phyloP scores from a whole-genome alignment of 345 rosid species.

The Camelina neglecta region DNA sequence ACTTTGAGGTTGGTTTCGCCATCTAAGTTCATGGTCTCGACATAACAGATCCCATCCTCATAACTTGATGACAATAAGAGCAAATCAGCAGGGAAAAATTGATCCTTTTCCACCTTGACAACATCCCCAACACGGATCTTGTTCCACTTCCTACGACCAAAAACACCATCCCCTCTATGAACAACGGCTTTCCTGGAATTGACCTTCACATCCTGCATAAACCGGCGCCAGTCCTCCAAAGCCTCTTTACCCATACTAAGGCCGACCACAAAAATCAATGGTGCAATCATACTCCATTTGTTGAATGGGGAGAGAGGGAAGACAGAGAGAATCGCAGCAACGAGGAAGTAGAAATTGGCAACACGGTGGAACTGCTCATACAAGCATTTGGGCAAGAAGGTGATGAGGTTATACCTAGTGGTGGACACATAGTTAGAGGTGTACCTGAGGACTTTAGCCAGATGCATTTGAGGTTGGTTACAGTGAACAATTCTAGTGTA shows the following conservation, averaged over 20 bases:
- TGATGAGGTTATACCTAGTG: slow-evolving; percentile 60
- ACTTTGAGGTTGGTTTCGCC: slow-evolving; percentile 78
- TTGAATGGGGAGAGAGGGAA: slow-evolving; percentile 55
- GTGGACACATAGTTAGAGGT: slow-evolving; percentile 63
- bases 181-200: slow-evolving; percentile 52
- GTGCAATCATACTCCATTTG: slow-evolving; percentile 54
- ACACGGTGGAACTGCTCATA: slow-evolving; percentile 84
- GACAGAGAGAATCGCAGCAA: slow-evolving; percentile 60
- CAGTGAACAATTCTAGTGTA: slow-evolving; percentile 47
- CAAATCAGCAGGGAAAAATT: slow-evolving; percentile 71
- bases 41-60: slow-evolving; percentile 82
- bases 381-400: slow-evolving; percentile 72
- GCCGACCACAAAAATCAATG: slow-evolving; percentile 66
- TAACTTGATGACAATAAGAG: slow-evolving; percentile 73
- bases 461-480: slow-evolving; percentile 57
- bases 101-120: slow-evolving; percentile 64
- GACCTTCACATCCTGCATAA: slow-evolving; percentile 53
- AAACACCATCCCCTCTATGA: slow-evolving; percentile 56
- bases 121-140: slow-evolving; percentile 68
- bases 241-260: slow-evolving; percentile 75
- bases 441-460: slow-evolving; percentile 54
- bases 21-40: slow-evolving; percentile 84
- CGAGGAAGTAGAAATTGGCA: slow-evolving; percentile 73
- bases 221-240: slow-evolving; percentile 73
- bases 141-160: slow-evolving; percentile 58